Evolutionary conservation across 2,329 filamentous ascomycete genomes (phyloP), one percentile per base, ranked within the genome.

Genomic region (Orbilia oligospora): DNA sequence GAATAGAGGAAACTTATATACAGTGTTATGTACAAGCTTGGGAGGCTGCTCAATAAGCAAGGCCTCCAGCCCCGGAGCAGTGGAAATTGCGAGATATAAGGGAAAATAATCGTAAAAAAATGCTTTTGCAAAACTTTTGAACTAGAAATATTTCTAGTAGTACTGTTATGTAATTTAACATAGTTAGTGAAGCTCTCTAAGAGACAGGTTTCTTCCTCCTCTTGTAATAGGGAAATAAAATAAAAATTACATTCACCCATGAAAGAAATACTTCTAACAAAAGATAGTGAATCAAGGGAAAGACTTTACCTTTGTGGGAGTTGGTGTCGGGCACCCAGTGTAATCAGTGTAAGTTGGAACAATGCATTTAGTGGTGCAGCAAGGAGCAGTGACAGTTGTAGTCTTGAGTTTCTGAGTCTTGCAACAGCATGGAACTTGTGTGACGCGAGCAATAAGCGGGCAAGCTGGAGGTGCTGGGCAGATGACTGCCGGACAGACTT

Each of bases 311-410:
- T 41, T 49, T 53, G 71, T 70, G 20, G 22, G 8, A 30, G 65
- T 65, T 38, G 71, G 46, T 14, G 64, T 69, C 8, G 64, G 67
- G 68, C 75, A 78, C n/a, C 63, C 61, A 24, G 55, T 51, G 61
- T 78, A 78, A 0, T 51, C 38, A n/a, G 75, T 78, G 2, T 44
- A 53, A 0, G 75, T 78, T 38, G 75, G 68, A 24, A 72, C 48
- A 41, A 72, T 36, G 36, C 75, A 78, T 49, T 67, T 64, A 18
- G 75, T 78, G 6, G 38, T 56, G 41, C 75, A 78, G 63, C 75
- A 78, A 22, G 75, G 75, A 36, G 44, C 61, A 14, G 63, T 69
- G 16, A 64, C 33, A n/a, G 68, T 78, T 1, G 51, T 30, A 16
- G 68, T 72, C 48, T 51, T 61, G 36, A 67, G 24, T 22, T 38